Conservation (phyloP, 495 filamentous ascomycete genomes). For the Apiosordaria backusii region DNA sequence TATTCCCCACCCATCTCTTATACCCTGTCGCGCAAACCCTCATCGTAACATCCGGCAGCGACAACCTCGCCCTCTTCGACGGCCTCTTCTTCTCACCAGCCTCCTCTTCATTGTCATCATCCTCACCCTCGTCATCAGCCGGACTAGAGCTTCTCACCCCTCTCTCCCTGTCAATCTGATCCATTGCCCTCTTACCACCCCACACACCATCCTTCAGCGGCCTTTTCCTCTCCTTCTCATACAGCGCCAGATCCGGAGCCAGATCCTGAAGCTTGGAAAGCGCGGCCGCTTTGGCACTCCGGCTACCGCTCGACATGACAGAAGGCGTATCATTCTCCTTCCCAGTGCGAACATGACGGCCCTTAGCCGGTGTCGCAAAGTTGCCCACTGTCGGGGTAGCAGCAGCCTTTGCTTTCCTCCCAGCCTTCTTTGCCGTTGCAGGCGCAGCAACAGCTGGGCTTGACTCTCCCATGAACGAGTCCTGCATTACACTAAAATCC, state of each 20-base stretch:
- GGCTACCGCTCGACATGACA: constrained; percentile 60
- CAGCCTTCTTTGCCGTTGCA: constrained; percentile 8
- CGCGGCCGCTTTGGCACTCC: constrained; percentile 83
- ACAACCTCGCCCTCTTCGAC: constrained; percentile 60
- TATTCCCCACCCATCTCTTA: constrained; percentile 65
- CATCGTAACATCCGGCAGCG: constrained; percentile 57
- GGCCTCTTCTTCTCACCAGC: constrained; percentile 31
- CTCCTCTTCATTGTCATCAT: constrained; percentile 46
- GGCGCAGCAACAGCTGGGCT: constrained; percentile 15
- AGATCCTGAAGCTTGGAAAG: constrained; percentile 68
- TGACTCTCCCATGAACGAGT: constrained; percentile 25
- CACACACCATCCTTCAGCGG: constrained; percentile 64
- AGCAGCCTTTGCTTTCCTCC: constrained; percentile 10
- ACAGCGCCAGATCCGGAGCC: constrained; percentile 79
- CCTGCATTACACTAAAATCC: constrained; percentile 30
- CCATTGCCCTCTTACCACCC: constrained; percentile 65
- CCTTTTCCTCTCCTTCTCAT: constrained; percentile 89
- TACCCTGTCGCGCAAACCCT: constrained; percentile 76
- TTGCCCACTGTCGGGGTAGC: constrained; percentile 16
- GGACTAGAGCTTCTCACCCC: constrained; percentile 34
- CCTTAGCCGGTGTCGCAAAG: constrained; percentile 43
- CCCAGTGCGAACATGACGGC: constrained; percentile 43
- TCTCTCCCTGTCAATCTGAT: constrained; percentile 52
- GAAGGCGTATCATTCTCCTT: constrained; percentile 89
- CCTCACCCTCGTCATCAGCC: constrained; percentile 28